A percentile compares a stretch with the other conserved stretches of the same genome.
Conservation (phyloP, 2,329 filamentous ascomycete genomes). For the Arthrobotrys sphaeroides region DNA sequence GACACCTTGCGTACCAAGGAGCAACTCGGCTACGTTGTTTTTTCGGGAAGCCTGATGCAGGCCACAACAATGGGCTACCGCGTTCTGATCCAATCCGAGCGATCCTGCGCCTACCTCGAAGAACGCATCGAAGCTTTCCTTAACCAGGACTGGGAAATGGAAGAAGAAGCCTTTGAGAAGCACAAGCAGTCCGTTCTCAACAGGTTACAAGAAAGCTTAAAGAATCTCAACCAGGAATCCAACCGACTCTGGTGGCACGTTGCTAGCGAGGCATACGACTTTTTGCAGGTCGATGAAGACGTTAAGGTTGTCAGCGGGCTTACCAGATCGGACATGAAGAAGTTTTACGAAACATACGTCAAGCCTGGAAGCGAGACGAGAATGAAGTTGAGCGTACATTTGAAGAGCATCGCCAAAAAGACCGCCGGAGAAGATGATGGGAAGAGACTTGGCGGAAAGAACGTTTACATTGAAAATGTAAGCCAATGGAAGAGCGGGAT, state of each 20-base stretch:
- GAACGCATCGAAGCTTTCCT: slow-evolving; percentile 88
- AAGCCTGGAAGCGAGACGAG: slow-evolving; percentile 76
- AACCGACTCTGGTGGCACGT: slow-evolving; percentile 86
- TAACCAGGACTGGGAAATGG: slow-evolving; percentile 75
- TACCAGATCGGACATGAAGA: slow-evolving; percentile 79
- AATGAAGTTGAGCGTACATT: slow-evolving; percentile 84
- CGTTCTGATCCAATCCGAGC: slow-evolving; percentile 93
- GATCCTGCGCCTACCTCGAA: slow-evolving; percentile 82
- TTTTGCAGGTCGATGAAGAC: slow-evolving; percentile 80
- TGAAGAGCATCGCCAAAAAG: slow-evolving; percentile 64
- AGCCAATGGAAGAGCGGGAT: slow-evolving; percentile 81
- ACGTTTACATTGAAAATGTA: slow-evolving; percentile 74
- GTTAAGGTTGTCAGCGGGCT: slow-evolving; percentile 77
- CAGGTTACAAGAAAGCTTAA: slow-evolving; percentile 86
- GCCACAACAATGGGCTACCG: slow-evolving; percentile 85
- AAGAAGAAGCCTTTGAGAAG: slow-evolving; percentile 82
- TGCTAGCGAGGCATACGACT: slow-evolving; percentile 85
- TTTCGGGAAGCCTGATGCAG: slow-evolving; percentile 77
- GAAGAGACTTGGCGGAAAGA: slow-evolving; percentile 42
- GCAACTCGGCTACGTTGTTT: slow-evolving; percentile 96
- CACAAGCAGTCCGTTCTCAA: slow-evolving; percentile 91
- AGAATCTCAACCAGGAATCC: slow-evolving; percentile 88
- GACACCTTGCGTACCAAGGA: slow-evolving; percentile 96
- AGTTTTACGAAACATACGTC: slow-evolving; percentile 81
- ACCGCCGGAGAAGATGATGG: slow-evolving; percentile 62